Conservation (phyloP, 73 alveolate species). For the Uronychia binucleata region DNA sequence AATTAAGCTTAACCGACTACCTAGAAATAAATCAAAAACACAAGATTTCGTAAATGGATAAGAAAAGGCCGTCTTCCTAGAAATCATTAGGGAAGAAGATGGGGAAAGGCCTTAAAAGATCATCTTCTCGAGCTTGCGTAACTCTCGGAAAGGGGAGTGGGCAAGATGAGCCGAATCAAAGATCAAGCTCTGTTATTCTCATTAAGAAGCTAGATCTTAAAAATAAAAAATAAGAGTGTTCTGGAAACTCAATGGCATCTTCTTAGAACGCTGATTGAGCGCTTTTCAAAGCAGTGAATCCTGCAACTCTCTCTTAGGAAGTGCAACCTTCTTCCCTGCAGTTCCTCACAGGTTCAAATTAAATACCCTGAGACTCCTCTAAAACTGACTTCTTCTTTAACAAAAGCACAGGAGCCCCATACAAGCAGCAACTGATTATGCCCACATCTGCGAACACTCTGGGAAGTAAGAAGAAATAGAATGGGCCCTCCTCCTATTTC, state of each 20-base stretch:
- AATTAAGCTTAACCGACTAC: no score
- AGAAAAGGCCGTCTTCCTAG: no score
- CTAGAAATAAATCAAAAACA: no score
- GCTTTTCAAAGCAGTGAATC: neutral
- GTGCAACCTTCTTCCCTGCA: neutral
- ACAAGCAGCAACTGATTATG: neutral
- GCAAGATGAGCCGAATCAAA: no score
- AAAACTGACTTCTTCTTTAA: neutral
- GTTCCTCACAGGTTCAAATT: no score
- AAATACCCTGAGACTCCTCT: neutral
- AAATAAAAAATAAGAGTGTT: no score
- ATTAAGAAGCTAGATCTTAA: neutral
- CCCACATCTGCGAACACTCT: neutral
- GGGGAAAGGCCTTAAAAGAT: no score
- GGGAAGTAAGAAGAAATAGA: neutral
- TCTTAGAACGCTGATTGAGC: neutral
- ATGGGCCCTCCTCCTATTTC: neutral
- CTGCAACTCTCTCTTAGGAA: neutral
- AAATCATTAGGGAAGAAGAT: no score
- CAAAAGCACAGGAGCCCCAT: neutral
- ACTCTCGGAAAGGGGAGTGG: no score
- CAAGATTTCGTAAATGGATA: no score
- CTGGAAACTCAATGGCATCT: neutral
- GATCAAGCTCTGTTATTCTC: neutral
- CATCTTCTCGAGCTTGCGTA: no score